A percentile compares a stretch with the other conserved stretches of the same genome.
phyloP scores from a whole-genome alignment of 2,329 filamentous ascomycete genomes.

The Alternaria tenuissima region DNA sequence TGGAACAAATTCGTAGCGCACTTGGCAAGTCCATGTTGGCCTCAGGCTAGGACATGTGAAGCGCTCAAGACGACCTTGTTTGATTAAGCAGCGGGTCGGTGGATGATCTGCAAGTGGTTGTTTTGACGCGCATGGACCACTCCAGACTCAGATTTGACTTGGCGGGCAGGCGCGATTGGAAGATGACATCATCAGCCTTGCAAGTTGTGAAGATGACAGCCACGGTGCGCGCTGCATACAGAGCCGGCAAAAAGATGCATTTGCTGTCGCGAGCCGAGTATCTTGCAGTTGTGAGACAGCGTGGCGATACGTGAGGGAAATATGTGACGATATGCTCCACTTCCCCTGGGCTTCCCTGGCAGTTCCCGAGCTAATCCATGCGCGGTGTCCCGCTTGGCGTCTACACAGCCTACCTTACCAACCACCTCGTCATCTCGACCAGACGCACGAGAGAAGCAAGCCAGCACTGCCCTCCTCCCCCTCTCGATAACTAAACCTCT shows the following conservation, averaged over 20 bases:
- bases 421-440: slow-evolving; percentile 10
- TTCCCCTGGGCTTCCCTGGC: slow-evolving; percentile 8
- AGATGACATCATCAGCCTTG: background rate
- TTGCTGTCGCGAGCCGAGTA: background rate
- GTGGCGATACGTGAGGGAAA: slow-evolving; percentile 8
- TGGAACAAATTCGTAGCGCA: background rate
- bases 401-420: slow-evolving; percentile 10
- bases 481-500: slow-evolving; percentile 11
- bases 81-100: background rate
- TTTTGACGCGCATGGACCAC: slow-evolving; percentile 3
- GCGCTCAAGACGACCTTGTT: slow-evolving; percentile 1
- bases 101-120: slow-evolving; percentile 2
- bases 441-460: background rate
- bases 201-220: background rate
- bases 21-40: background rate
- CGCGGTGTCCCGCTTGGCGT: slow-evolving; percentile 5
- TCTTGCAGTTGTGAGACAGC: background rate
- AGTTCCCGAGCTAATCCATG: slow-evolving; percentile 1
- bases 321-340: slow-evolving; percentile 6
- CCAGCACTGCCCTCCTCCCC: slow-evolving; percentile 6
- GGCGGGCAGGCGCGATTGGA: background rate
- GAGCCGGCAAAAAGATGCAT: too few species aligned
- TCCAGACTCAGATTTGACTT: background rate
- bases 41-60: background rate
- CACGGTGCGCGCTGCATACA: too few species aligned